These are phyloP conservation scores for Phytophthora cactorum DNA, from an alignment of 352 stramenopile species.

Conservation along the genomic window DNA sequence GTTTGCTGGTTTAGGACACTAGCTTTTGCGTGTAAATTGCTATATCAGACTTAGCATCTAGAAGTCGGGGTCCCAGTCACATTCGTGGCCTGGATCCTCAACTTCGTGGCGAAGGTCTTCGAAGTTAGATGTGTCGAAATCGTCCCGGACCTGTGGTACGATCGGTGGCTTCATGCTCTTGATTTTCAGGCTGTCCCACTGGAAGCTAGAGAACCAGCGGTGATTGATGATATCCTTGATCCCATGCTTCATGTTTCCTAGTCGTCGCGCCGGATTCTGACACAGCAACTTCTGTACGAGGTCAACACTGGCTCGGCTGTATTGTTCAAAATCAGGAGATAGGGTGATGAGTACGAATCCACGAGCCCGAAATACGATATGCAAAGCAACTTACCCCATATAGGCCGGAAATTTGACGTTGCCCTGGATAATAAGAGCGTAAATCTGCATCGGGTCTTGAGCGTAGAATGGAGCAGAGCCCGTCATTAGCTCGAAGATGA, in stretches of 20 bases:
- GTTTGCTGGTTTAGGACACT: too few relatives aligned
- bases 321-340: conserved; percentile 1
- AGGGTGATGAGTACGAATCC: conserved; percentile 4
- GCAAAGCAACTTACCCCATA: conserved; percentile 60
- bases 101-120: conserved; percentile 77
- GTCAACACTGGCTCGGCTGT: conserved; percentile 71
- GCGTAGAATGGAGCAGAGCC: conserved; percentile 90
- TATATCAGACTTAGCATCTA: conserved; percentile 34
- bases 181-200: conserved; percentile 65
- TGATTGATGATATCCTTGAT: conserved; percentile 89
- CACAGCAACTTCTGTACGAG: conserved; percentile 91
- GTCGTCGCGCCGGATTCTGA: conserved; percentile 71
- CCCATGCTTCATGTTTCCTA: conserved; percentile 86
- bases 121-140: conserved; percentile 87
- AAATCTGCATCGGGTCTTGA: conserved; percentile 92
- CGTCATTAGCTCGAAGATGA: conserved; percentile 92
- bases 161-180: conserved; percentile 79
- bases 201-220: conserved; percentile 79
- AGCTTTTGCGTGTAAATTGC: background rate
- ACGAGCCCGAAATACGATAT: background rate
- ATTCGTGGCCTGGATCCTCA: conserved; percentile 65
- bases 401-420: conserved; percentile 86
- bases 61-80: conserved; percentile 80
- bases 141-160: conserved; percentile 71
- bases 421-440: conserved; percentile 90